These are phyloP conservation scores for Candida koratica DNA, from an alignment of 805 yeast species.

Conservation along the genomic window DNA sequence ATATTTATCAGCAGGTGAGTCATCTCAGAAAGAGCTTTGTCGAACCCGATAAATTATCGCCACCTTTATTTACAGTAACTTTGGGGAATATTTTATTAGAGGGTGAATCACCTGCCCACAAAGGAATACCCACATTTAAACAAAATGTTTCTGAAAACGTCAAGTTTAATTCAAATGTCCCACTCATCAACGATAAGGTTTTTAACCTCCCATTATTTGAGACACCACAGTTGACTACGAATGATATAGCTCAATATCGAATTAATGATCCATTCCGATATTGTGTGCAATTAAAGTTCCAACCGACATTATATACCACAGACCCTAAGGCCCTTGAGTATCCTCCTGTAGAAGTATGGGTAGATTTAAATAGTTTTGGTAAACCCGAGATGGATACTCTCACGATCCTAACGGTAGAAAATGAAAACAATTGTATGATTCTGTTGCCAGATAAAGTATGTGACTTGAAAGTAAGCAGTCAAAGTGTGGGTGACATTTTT, in stretches of 20 bases:
- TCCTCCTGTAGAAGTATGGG: slow-evolving; percentile 59
- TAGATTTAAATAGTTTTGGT: slow-evolving; percentile 36
- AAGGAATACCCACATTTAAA: slow-evolving; percentile 12
- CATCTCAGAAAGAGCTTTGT: slow-evolving; percentile 4
- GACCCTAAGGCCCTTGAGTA: slow-evolving; percentile 21
- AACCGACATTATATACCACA: slow-evolving; percentile 25
- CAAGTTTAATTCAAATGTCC: slow-evolving; percentile 33
- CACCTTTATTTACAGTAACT: slow-evolving; percentile 33
- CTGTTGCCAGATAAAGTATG: slow-evolving; percentile 38
- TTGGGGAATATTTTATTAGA: slow-evolving; percentile 39
- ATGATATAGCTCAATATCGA: slow-evolving; percentile 22
- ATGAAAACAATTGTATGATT: slow-evolving; percentile 40
- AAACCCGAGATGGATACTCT: slow-evolving; percentile 37
- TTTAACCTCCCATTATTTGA: slow-evolving; percentile 28
- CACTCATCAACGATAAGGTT: slow-evolving; percentile 29
- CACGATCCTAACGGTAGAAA: slow-evolving; percentile 42
- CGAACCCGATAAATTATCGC: slow-evolving; percentile 16
- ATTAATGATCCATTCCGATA: slow-evolving; percentile 31
- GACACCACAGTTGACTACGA: slow-evolving; percentile 12
- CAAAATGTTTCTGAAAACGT: slow-evolving; percentile 6
- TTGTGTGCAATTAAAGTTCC: slow-evolving; percentile 43
- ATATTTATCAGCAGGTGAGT: slow-evolving; percentile 18
- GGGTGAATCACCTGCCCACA: slow-evolving; percentile 14
- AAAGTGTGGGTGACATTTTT: slow-evolving; percentile 33
- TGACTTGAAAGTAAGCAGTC: slow-evolving; percentile 46